A percentile compares a stretch with the other conserved stretches of the same genome.
Conservation (phyloP, 805 yeast species). For the Yarrowia porcina region DNA sequence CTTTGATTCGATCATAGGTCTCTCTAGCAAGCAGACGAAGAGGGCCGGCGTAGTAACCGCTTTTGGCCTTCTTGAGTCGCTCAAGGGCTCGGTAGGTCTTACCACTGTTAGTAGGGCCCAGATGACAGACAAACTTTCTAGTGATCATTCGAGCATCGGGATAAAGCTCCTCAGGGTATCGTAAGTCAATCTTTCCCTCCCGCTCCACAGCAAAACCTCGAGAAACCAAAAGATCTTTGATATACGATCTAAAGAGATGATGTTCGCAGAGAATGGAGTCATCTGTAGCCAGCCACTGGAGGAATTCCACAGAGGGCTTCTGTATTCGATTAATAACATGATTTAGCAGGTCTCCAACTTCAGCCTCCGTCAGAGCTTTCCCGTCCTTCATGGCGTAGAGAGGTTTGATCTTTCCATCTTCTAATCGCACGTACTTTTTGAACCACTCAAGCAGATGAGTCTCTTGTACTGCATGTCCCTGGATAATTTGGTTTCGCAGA, state of each 20-base stretch:
- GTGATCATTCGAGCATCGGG: conserved; percentile 79
- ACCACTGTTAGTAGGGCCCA: conserved; percentile 97
- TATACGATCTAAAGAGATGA: neutral
- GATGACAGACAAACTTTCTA: conserved; percentile 82
- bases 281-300: neutral
- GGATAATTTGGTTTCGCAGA: conserved; percentile 1
- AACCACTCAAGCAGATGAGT: conserved; percentile 8
- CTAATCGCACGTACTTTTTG: neutral
- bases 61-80: conserved; percentile 57
- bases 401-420: neutral
- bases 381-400: neutral
- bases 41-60: conserved; percentile 95
- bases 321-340: conserved; percentile 1
- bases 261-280: neutral
- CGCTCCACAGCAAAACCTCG: conserved; percentile 46
- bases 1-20: conserved; percentile 74
- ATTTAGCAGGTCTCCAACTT: neutral
- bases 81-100: conserved; percentile 83
- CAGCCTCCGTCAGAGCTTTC: neutral
- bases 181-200: conserved; percentile 50
- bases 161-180: conserved; percentile 72
- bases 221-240: neutral
- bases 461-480: conserved; percentile 12
- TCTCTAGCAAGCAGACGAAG: conserved; percentile 86
- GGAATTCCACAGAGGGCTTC: conserved; percentile 6